A percentile compares a stretch with the other conserved stretches of the same genome.
phyloP scores from a whole-genome alignment of 768 basidiomycete genomes.

The Phylloporus scabripes region DNA sequence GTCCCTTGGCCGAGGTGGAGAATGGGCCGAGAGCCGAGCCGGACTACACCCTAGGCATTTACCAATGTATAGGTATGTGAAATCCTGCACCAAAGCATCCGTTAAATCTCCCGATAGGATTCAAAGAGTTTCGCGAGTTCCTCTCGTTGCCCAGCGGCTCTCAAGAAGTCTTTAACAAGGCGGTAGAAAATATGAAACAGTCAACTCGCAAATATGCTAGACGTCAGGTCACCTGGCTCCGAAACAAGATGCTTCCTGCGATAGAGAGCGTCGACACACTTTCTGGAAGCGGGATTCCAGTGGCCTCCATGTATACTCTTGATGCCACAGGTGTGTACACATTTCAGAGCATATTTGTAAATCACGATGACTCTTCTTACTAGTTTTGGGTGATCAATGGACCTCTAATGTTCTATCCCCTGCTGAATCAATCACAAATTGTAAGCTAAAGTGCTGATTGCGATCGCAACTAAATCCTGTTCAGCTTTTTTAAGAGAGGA shows the following conservation, averaged over 20 bases:
- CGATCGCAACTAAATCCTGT: slow-evolving; percentile 2
- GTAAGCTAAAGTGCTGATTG: slow-evolving; percentile 29
- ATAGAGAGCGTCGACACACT: slow-evolving; percentile 44
- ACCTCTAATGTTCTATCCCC: slow-evolving; percentile 44
- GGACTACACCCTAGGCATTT: slow-evolving; percentile 81
- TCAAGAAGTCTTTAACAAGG: slow-evolving; percentile 43
- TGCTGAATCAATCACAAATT: slow-evolving; percentile 45
- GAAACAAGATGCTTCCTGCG: slow-evolving; percentile 81
- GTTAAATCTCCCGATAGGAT: slow-evolving; percentile 51
- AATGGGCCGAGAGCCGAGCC: background rate
- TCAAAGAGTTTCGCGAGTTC: slow-evolving; percentile 81
- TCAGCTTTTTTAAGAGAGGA: slow-evolving; percentile 48
- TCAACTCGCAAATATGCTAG: slow-evolving; percentile 90
- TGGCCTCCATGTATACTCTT: slow-evolving; percentile 50
- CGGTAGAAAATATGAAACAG: slow-evolving; percentile 75
- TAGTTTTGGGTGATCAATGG: slow-evolving; percentile 58
- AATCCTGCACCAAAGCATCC: background rate
- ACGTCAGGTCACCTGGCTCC: slow-evolving; percentile 87
- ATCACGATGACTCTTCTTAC: slow-evolving; percentile 1
- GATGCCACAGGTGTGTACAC: slow-evolving; percentile 57
- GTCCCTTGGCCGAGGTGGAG: background rate
- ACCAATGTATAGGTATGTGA: slow-evolving; percentile 81
- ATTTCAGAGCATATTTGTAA: background rate
- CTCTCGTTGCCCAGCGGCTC: slow-evolving; percentile 41
- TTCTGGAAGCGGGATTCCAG: slow-evolving; percentile 19